A percentile compares a stretch with the other conserved stretches of the same genome.
These are phyloP conservation scores for Mycena maculata DNA, from an alignment of 768 basidiomycete species.

Conservation along the genomic window DNA sequence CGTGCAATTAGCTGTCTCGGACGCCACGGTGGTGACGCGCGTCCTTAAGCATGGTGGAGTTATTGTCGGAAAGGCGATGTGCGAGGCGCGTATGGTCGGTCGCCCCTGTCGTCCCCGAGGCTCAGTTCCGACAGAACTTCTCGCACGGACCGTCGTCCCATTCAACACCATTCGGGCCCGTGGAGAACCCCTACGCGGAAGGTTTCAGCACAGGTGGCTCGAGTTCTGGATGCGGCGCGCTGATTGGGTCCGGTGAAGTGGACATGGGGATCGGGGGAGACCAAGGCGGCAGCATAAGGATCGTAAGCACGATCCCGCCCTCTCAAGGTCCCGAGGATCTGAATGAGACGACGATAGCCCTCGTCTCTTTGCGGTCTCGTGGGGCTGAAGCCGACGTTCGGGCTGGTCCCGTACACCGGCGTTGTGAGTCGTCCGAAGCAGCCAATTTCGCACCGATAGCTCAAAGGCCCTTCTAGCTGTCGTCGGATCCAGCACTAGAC, in stretches of 20 bases:
- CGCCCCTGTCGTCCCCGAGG: too few species aligned
- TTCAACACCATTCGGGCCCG: constrained; percentile 51
- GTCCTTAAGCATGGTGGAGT: constrained; percentile 55
- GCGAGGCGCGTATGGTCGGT: constrained; percentile 42
- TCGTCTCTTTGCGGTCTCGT: constrained; percentile 26
- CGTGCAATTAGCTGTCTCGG: constrained; percentile 41
- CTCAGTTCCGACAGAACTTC: constrained; percentile 35
- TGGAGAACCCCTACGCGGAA: constrained; percentile 55
- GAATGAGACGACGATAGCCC: constrained; percentile 12
- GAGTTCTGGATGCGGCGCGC: constrained; percentile 56
- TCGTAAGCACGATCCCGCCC: constrained; percentile 1
- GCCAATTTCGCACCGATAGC: background rate
- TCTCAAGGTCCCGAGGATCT: background rate
- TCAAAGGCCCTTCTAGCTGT: constrained; percentile 13
- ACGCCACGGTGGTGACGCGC: constrained; percentile 58
- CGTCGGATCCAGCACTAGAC: constrained; percentile 25
- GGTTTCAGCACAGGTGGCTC: constrained; percentile 58
- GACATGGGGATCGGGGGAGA: constrained; percentile 62
- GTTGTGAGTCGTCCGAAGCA: constrained; percentile 9
- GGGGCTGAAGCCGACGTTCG: constrained; percentile 31
- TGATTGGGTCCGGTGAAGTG: constrained; percentile 51
- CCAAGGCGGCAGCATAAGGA: constrained; percentile 50
- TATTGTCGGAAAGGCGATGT: constrained; percentile 52
- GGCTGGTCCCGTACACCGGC: constrained; percentile 32
- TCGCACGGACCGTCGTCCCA: constrained; percentile 52